Evolutionary conservation across 257 asterid genomes (phyloP).

Genomic region (Phtheirospermum japonicum): DNA sequence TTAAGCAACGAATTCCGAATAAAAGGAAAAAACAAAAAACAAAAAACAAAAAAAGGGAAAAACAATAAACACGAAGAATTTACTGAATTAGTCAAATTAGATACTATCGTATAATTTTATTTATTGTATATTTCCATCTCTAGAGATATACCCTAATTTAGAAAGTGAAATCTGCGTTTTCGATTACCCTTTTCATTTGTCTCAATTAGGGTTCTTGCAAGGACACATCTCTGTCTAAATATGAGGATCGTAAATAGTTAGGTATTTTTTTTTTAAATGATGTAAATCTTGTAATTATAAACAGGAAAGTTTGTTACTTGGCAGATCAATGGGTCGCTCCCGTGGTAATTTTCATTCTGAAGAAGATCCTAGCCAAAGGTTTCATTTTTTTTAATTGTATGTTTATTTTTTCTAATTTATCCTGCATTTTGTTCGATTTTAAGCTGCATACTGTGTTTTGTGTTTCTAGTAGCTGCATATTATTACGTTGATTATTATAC

Average conservation of each 20-base stretch:
- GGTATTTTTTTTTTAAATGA: too few relatives aligned
- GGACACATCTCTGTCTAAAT: neutral
- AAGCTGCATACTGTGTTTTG: too few relatives aligned
- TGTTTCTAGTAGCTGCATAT: neutral
- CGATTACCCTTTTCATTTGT: slow-evolving; percentile 14
- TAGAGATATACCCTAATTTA: too few relatives aligned
- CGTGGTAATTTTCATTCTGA: slow-evolving; percentile 78
- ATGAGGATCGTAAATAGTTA: neutral
- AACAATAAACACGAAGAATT: too few relatives aligned
- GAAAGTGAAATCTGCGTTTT: too few relatives aligned
- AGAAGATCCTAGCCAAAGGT: slow-evolving; percentile 90
- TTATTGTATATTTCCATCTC: too few relatives aligned
- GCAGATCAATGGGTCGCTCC: slow-evolving; percentile 78
- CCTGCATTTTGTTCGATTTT: slow-evolving; percentile 13
- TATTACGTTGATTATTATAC: too few relatives aligned
- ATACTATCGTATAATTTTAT: too few relatives aligned
- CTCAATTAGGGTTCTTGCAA: slow-evolving; percentile 37
- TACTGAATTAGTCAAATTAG: too few relatives aligned
- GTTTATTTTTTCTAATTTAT: neutral
- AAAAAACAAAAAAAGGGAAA: too few relatives aligned
- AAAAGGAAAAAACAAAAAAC: too few relatives aligned
- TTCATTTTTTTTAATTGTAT: slow-evolving; percentile 11
- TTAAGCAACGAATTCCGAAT: too few relatives aligned
- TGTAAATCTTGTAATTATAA: slow-evolving; percentile 24
- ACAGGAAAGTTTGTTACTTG: slow-evolving; percentile 11